Evolutionary conservation across 257 asterid species (phyloP).

Genomic region (Solanum ossicruentum): DNA sequence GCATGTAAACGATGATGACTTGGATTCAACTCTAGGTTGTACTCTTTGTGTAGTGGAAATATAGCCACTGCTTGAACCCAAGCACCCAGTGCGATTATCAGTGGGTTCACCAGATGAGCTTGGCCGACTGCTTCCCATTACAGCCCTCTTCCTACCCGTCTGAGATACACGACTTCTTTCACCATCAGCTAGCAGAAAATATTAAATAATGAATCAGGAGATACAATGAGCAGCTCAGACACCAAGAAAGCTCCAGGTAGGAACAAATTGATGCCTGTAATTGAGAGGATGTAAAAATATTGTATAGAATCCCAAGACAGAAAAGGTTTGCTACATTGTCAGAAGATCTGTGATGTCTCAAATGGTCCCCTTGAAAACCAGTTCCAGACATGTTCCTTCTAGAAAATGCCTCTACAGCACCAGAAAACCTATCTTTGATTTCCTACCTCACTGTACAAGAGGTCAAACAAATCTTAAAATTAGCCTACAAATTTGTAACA

Average conservation of each 20-base stretch:
- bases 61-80: too few species aligned
- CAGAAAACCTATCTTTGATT: constrained; percentile 18
- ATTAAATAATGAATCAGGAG: background rate
- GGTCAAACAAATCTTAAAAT: background rate
- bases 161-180: constrained; percentile 50
- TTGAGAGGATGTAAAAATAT: background rate
- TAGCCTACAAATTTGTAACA: background rate
- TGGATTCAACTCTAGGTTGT: constrained; percentile 55
- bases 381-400: constrained; percentile 40
- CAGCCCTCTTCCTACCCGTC: constrained; percentile 50
- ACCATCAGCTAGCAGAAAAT: constrained; percentile 41
- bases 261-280: background rate
- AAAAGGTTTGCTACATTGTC: constrained; percentile 16
- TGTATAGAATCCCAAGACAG: background rate
- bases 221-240: background rate
- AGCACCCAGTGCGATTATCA: too few species aligned
- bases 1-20: constrained; percentile 57
- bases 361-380: constrained; percentile 48
- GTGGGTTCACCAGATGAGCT: too few species aligned
- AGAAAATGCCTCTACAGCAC: constrained; percentile 48
- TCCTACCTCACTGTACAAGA: too few species aligned
- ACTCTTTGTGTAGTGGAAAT: constrained; percentile 35
- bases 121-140: constrained; percentile 37
- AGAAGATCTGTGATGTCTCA: constrained; percentile 45
- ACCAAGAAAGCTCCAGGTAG: background rate